Evolutionary conservation across 805 yeast genomes (phyloP).

Genomic region (Candida tallmaniae): DNA sequence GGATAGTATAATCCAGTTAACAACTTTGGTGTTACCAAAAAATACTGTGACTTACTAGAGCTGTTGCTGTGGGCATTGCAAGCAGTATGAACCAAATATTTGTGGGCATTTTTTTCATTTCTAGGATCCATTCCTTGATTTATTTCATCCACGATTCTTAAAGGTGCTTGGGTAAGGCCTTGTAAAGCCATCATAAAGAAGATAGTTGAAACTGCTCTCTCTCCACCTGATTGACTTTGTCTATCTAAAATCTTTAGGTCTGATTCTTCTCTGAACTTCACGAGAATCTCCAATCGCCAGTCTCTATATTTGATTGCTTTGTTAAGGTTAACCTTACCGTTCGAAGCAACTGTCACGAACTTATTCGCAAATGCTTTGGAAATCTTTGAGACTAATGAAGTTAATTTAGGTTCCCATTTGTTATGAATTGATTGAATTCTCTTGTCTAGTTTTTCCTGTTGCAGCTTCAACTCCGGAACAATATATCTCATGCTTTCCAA

Average conservation of each 20-base stretch:
- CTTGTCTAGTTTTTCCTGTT: slow-evolving; percentile 23
- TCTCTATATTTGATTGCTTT: slow-evolving; percentile 52
- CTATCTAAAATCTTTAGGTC: slow-evolving; percentile 69
- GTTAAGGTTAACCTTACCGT: slow-evolving; percentile 71
- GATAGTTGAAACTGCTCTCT: slow-evolving; percentile 91
- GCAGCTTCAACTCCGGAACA: slow-evolving; percentile 32
- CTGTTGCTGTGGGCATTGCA: slow-evolving; percentile 51
- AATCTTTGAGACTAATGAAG: slow-evolving; percentile 47
- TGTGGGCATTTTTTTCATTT: slow-evolving; percentile 84
- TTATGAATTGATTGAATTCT: slow-evolving; percentile 35
- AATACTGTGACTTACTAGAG: slow-evolving; percentile 66
- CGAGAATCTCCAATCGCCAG: slow-evolving; percentile 83
- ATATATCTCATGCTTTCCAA: slow-evolving; percentile 28
- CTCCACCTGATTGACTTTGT: slow-evolving; percentile 97
- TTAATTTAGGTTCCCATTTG: slow-evolving; percentile 62
- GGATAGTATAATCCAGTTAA: slow-evolving; percentile 74
- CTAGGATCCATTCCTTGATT: slow-evolving; percentile 98
- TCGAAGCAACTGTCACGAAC: slow-evolving; percentile 75
- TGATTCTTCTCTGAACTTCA: slow-evolving; percentile 77
- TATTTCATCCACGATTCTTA: slow-evolving; percentile 94
- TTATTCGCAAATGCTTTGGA: slow-evolving; percentile 62
- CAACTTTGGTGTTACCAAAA: slow-evolving; percentile 88
- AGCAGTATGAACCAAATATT: slow-evolving; percentile 79
- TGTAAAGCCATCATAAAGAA: slow-evolving; percentile 87
- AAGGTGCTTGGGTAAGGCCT: slow-evolving; percentile 82